Evolutionary conservation across 768 basidiomycete species (phyloP), one percentile per base, ranked within the genome.

Genomic region (Candolleomyces aberdarensis): DNA sequence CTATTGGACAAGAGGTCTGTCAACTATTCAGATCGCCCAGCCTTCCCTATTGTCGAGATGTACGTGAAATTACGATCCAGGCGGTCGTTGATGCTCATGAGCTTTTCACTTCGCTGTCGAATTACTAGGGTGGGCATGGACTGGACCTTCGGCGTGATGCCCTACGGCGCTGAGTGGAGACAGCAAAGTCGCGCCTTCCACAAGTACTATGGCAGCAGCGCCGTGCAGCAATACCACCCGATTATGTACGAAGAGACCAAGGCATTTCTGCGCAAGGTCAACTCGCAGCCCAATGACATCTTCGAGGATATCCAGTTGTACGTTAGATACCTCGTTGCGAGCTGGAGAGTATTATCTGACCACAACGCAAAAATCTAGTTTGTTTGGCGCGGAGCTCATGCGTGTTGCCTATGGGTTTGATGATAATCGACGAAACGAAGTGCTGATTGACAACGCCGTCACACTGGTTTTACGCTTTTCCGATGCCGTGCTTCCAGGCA

Each of bases 1-100:
- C 65, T 74, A 3, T 59, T 74, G 13, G 73, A 71, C 46, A 71
- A 69, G 62, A 65, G 67, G 17, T 67, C 70, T 14, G 66, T 68
- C 4, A 67, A 67, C 1, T 71, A 71, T 51, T 72, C 71, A 2
- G 70, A 70, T 57, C 44, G 64, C 29, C 59, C 59, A 3, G 14
- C 54, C 29, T 51, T 62, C 31, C 39, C 43, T 8, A 19, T 7
- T 32, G 19, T 54, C 9, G 59, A 65, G 11, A 13, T 62, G 64
- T 62, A 54, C 5, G 61, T 56, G 17, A 10, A 3, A 19, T 20
- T 11, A 19, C 19, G 26, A 8, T 10, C 52, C 20, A 20, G 40
- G 3, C 4, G n/a, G 22, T 14, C 14, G 13, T 6, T n/a, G 19
- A 17, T 36, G 17, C 15, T 32, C 19, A 50, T 14, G 15, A 3